Evolutionary conservation across 1,284 basidiomycete genomes (phyloP), one percentile per base, ranked within the genome.

Genomic region (Cystobasidium sp.): DNA sequence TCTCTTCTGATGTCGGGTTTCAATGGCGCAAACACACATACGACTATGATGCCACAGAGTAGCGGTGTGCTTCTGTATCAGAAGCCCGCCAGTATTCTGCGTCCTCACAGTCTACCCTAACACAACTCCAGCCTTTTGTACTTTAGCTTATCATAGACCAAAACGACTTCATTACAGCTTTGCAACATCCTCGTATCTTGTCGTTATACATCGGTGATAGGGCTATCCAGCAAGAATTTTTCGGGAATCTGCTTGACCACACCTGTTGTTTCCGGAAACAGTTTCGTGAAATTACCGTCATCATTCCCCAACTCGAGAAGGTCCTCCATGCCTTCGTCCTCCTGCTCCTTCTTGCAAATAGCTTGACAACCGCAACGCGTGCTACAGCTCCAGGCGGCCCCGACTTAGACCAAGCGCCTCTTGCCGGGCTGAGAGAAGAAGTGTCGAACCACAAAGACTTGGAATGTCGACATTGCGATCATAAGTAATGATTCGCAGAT

Each of bases 381-480:
- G n/a, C n/a, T n/a, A n/a, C n/a, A n/a, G n/a, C n/a, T n/a, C n/a
- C n/a, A 6, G 41, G 10, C 8, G 22, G 39, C 12, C 3, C n/a
- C 9, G 7, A 41, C 6, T 49, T 63, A 73, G 9, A 73, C 70
- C 41, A 73, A 51, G n/a, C 70, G 70, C 41, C 70, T 55, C 55
- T 73, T 73, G 62, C 70, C 70, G 12, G 70, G 70, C 20, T 62
- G 49, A 31, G 72, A 74, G 72, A 75, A 75, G 74, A 75, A 75
- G 20, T 70, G 59, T 31, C 74, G 39, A 22, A 75, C 74, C 44
- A 75, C 68, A 39, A 69, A 79, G n/a, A 80, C 79, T 66, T 80
- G 79, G 74, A 79, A 77, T 1, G 76, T 76, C 62, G 75, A 77
- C 79, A 80, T 80, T 43, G 71, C 78, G 47, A 78, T 75, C 78